Evolutionary conservation across 1,284 basidiomycete species (phyloP).

Genomic region (Ganoderma sinense): DNA sequence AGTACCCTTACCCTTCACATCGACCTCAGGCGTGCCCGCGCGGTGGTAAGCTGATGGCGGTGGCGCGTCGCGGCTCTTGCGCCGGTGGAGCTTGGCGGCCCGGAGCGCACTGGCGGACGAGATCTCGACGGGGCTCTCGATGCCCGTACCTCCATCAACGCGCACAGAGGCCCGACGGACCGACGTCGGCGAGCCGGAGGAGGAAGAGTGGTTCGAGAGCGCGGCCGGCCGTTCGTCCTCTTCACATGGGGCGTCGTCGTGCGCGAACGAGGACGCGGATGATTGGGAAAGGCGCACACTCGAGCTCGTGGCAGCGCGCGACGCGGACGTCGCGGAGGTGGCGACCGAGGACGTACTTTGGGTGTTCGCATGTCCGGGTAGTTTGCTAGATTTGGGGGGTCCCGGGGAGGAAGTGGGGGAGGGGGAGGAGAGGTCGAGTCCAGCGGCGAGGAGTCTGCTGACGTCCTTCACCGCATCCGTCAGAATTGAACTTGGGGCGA

Average conservation of each 20-base stretch:
- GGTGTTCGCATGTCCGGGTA: conserved; percentile 30
- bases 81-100: conserved; percentile 36
- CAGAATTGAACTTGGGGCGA: conserved; percentile 19
- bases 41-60: conserved; percentile 19
- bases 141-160: conserved; percentile 28
- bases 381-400: neutral
- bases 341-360: conserved; percentile 38
- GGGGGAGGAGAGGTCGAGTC: conserved; percentile 42
- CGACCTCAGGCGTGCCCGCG: conserved; percentile 9
- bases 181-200: neutral
- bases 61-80: conserved; percentile 40
- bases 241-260: conserved; percentile 47
- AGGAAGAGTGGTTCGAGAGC: conserved; percentile 29
- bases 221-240: conserved; percentile 36
- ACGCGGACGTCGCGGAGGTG: conserved; percentile 35
- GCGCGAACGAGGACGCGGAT: conserved; percentile 44
- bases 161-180: conserved; percentile 17
- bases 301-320: conserved; percentile 26
- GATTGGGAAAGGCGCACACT: conserved; percentile 53
- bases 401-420: conserved; percentile 25
- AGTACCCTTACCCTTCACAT: neutral
- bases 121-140: conserved; percentile 33
- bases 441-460: conserved; percentile 57
- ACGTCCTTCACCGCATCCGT: conserved; percentile 62
- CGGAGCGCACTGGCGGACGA: conserved; percentile 28